Evolutionary conservation across 208 protist genomes (phyloP).

Genomic region (Entamoeba histolytica): DNA sequence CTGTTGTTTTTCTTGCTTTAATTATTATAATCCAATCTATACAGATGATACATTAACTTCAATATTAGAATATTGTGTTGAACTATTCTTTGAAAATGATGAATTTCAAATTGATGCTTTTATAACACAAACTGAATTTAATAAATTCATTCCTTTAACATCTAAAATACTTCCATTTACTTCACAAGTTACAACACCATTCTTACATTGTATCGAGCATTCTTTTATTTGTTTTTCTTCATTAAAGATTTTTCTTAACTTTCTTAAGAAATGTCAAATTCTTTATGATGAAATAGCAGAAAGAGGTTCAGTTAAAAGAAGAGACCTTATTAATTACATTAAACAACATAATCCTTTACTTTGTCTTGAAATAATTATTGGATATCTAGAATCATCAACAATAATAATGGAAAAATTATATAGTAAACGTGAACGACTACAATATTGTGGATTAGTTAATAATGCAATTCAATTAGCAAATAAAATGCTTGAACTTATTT

Average conservation of each 20-base stretch:
- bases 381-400: neutral
- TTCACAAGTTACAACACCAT: neutral
- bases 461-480: neutral
- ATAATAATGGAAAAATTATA: neutral
- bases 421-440: neutral
- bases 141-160: neutral
- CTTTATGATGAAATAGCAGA: neutral
- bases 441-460: neutral
- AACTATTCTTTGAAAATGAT: neutral
- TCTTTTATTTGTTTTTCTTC: neutral
- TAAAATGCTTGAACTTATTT: neutral
- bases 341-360: neutral
- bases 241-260: neutral
- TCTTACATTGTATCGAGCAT: neutral
- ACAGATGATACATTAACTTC: neutral
- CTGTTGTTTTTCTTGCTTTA: neutral
- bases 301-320: neutral
- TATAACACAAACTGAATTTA: neutral
- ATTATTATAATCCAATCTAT: neutral
- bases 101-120: neutral
- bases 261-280: neutral
- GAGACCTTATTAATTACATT: neutral
- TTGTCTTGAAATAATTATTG: neutral
- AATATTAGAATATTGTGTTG: neutral
- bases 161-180: neutral